Conservation (phyloP, 2,329 filamentous ascomycete species). For the Pyrenophora tritici-repentis region DNA sequence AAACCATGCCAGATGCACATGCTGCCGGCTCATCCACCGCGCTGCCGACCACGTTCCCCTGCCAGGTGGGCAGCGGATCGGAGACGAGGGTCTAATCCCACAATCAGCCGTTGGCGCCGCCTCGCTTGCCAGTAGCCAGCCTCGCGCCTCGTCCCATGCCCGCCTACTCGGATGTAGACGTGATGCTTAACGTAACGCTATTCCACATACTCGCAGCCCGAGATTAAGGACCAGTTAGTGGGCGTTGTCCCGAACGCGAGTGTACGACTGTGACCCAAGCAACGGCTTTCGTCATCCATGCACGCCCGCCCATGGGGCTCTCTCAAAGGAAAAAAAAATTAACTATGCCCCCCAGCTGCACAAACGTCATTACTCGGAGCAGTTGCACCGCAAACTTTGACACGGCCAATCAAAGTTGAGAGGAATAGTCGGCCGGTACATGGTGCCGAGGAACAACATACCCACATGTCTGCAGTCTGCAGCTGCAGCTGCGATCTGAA, state of each 20-base stretch:
- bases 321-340: constrained; percentile 8
- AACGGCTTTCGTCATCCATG: constrained; percentile 27
- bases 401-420: constrained; percentile 19
- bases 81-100: constrained; percentile 39
- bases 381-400: constrained; percentile 11
- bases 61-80: constrained; percentile 28
- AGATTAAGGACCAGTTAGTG: constrained; percentile 47
- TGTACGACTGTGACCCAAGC: constrained; percentile 14
- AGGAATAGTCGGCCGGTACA: constrained; percentile 17
- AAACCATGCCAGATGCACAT: no score
- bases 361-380: constrained; percentile 3
- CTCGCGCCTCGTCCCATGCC: constrained; percentile 27
- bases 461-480: constrained; percentile 18
- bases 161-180: constrained; percentile 28
- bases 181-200: constrained; percentile 24
- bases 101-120: constrained; percentile 40
- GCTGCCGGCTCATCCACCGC: constrained; percentile 15
- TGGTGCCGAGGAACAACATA: constrained; percentile 13
- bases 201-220: constrained; percentile 35
- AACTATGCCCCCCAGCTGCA: neutral
- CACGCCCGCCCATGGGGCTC: constrained; percentile 2
- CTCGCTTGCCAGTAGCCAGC: constrained; percentile 34
- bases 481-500: constrained; percentile 10
- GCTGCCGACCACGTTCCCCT: constrained; percentile 34
- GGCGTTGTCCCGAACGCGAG: constrained; percentile 32